These are phyloP conservation scores for Kentomonas sorsogonicus DNA, from an alignment of 208 protist genomes.

Conservation along the genomic window DNA sequence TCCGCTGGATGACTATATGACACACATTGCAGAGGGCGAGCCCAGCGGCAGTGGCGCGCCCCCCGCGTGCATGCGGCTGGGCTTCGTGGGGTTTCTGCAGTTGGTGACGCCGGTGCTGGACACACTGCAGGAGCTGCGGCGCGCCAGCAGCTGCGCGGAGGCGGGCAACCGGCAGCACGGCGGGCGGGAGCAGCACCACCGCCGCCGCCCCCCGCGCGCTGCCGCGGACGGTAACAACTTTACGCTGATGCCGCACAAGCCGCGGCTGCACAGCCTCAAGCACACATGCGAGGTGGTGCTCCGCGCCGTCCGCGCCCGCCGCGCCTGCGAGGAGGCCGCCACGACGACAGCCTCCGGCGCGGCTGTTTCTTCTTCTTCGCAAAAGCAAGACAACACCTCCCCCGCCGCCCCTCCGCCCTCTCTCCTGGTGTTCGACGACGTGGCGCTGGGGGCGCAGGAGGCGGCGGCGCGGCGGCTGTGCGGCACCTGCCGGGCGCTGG, in stretches of 20 bases:
- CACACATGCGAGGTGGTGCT: slow-evolving; percentile 50
- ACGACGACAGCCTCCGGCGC: too few species aligned
- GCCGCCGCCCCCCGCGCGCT: neutral
- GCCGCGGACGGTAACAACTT: slow-evolving; percentile 12
- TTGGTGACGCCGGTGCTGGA: slow-evolving; percentile 32
- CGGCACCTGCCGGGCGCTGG: slow-evolving; percentile 50
- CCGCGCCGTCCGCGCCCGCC: slow-evolving; percentile 15
- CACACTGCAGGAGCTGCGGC: slow-evolving; percentile 36
- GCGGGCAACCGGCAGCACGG: slow-evolving; percentile 7
- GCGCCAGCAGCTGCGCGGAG: slow-evolving; percentile 28
- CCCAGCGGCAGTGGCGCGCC: neutral
- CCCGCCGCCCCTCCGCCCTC: too few species aligned
- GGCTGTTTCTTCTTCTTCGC: too few species aligned
- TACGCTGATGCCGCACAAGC: slow-evolving; percentile 68
- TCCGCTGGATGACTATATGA: slow-evolving; percentile 16
- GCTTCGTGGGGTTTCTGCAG: slow-evolving; percentile 33
- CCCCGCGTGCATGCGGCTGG: slow-evolving; percentile 23
- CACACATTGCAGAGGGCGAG: neutral
- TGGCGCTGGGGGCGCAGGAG: slow-evolving; percentile 34
- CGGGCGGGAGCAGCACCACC: neutral
- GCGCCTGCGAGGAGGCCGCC: too few species aligned
- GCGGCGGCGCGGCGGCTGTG: slow-evolving; percentile 38
- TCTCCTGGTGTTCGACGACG: slow-evolving; percentile 48
- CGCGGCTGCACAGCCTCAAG: slow-evolving; percentile 74
- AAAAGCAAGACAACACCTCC: too few species aligned